These are phyloP conservation scores for Akanthomyces uredinophilus DNA, from an alignment of 2,329 filamentous ascomycete species.

Conservation along the genomic window DNA sequence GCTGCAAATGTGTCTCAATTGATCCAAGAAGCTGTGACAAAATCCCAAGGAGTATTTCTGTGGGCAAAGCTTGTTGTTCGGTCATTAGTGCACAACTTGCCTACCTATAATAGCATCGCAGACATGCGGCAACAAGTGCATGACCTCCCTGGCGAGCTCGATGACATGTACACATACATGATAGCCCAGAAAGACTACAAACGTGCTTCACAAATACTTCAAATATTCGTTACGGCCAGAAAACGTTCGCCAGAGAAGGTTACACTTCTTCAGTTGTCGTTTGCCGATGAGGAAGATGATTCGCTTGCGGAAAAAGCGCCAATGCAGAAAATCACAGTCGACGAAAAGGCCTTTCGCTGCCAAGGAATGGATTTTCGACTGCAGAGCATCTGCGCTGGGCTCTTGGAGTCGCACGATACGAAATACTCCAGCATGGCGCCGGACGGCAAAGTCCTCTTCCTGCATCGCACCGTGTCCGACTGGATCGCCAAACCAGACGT, in stretches of 20 bases:
- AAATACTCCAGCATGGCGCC: conserved; percentile 6
- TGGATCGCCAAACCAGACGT: conserved; percentile 1
- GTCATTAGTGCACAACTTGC: conserved; percentile 13
- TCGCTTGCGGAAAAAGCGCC: background rate
- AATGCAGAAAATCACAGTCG: background rate
- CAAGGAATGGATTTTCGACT: background rate
- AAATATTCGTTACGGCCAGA: background rate
- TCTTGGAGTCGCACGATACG: background rate
- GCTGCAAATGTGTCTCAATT: background rate
- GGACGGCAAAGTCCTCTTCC: background rate
- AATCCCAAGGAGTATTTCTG: conserved; percentile 20
- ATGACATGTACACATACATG: conserved; percentile 13
- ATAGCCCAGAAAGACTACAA: background rate
- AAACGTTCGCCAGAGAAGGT: background rate
- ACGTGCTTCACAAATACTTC: background rate
- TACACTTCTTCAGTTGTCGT: background rate
- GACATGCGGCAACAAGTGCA: conserved; percentile 6
- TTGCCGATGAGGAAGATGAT: background rate
- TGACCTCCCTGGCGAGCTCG: conserved; percentile 10
- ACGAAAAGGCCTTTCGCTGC: background rate
- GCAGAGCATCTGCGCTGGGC: background rate
- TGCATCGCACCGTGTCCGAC: conserved; percentile 11
- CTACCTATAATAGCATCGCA: background rate
- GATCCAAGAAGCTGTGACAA: background rate
- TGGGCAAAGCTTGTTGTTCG: conserved; percentile 20